Base-by-base conservation (phyloP, 805 yeast species). In the Cyberlindnera meyerae region DNA sequence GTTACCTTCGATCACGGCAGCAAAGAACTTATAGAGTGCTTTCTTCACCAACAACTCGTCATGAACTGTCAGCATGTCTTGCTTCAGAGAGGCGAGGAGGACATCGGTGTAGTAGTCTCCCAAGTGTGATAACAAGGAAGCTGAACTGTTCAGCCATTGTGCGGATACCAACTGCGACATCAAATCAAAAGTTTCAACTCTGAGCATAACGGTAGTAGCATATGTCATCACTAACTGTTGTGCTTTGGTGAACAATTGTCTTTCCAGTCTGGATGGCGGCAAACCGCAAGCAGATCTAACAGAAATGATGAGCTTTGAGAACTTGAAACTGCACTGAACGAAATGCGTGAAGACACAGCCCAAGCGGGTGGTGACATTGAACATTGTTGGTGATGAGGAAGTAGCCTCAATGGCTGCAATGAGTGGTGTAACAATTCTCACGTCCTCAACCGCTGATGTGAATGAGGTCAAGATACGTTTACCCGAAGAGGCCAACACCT, bases 61-160 rank as follows among this genome's bases (percentile, higher is more conserved):
- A 43, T 77, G 64, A 1, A 74, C 64, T 44, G 73, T 75, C 20
- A 72, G 70, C 48, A 88, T 63, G 47, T 85, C 88, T 0, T 68
- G 45, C 0, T 77, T 71, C 20, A 90, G 56, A 1, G 81, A 70
- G n/a, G 68, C 65, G 8, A 85, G 62, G 20, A 90, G 65, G 4
- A 75, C 59, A 18, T 69, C 70, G 0, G 95, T 73, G 45, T 75
- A 70, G 14, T 69, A 65, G n/a, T 71, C 65, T 4, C 95, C 93
- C 36, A 90, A 61, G 54, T 86, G 86, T 0, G 97, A 83, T 27
- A 90, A 65, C 32, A 90, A 61, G 1, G 96, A 87, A 4, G 95
- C 95, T 24, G 79, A 73, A 18, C 74, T 77, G 5, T 63, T 61
- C 6, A 66, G 65, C 80, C 84, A 77, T 3, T 63, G 60, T 0